Conservation (phyloP, 768 basidiomycete species). For the Russula sp. region DNA sequence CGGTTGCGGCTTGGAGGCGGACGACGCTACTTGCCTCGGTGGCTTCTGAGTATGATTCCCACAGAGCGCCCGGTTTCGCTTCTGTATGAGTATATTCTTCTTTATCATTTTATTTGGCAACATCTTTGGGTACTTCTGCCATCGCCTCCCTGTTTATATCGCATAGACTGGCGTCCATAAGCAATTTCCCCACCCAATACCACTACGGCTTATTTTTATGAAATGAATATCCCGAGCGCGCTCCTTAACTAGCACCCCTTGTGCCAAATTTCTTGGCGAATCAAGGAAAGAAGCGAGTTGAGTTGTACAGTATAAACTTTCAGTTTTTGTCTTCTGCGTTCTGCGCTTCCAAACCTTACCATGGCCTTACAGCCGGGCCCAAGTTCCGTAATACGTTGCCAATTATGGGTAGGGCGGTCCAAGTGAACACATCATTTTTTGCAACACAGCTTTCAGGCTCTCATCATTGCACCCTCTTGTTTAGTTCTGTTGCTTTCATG, state of each 20-base stretch:
- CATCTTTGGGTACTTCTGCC: conserved; percentile 5
- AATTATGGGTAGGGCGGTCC: background rate
- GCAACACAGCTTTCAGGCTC: no score
- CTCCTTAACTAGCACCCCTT: background rate
- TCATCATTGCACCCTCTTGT: no score
- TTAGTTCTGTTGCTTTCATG: no score
- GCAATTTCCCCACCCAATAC: conserved; percentile 1
- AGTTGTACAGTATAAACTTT: background rate
- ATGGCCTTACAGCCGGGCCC: no score
- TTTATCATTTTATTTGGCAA: conserved; percentile 17
- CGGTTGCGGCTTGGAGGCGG: conserved; percentile 20
- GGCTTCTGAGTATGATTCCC: conserved; percentile 18
- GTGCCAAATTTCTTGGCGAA: background rate
- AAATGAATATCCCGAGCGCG: background rate
- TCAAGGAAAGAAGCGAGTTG: background rate
- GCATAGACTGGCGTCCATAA: conserved; percentile 12
- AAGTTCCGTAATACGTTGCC: background rate
- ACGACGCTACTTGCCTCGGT: conserved; percentile 24
- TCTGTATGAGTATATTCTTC: conserved; percentile 3
- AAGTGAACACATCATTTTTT: no score
- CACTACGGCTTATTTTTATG: conserved; percentile 18
- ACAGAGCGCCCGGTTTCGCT: background rate
- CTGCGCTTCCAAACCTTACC: background rate
- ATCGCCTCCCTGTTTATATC: background rate
- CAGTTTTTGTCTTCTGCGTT: background rate